These are phyloP conservation scores for Cylindricascospora bacillispora DNA, from an alignment of 1,139 yeast genomes.

Conservation along the genomic window DNA sequence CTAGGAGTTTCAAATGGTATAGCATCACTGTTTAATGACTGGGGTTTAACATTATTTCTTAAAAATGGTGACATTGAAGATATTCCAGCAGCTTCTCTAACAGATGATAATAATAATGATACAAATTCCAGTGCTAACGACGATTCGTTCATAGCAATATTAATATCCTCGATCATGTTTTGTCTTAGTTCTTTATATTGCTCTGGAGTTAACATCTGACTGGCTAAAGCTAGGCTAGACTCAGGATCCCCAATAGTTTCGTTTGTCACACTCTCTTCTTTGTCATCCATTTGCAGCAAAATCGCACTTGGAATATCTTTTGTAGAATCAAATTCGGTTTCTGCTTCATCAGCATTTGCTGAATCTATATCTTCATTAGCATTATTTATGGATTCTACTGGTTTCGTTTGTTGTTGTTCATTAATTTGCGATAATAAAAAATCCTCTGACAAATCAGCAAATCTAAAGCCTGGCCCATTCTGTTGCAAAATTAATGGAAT, in stretches of 20 bases:
- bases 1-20: constrained; percentile 22
- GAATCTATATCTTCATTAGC: constrained; percentile 10
- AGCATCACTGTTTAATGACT: constrained; percentile 63
- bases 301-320: constrained; percentile 5
- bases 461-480: constrained; percentile 18
- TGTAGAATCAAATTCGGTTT: constrained; percentile 5
- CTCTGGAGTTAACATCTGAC: constrained; percentile 29
- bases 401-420: constrained; percentile 6
- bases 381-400: constrained; percentile 4
- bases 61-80: constrained; percentile 85
- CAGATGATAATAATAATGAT: constrained; percentile 68
- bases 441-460: constrained; percentile 41
- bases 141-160: constrained; percentile 73
- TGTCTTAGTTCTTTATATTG: constrained; percentile 43
- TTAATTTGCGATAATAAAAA: constrained; percentile 35
- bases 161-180: constrained; percentile 44
- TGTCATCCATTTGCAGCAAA: constrained; percentile 5
- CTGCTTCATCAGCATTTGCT: constrained; percentile 4
- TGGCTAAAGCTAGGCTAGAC: constrained; percentile 1
- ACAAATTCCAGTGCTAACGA: constrained; percentile 81
- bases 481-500: constrained; percentile 23
- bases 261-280: constrained; percentile 4
- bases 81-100: constrained; percentile 73
- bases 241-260: constrained; percentile 5
- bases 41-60: constrained; percentile 63